Percentiles rank a stretch among this genome's conserved stretches.
Conservation (phyloP, 2,329 filamentous ascomycete species). For the Xylaria sp. region DNA sequence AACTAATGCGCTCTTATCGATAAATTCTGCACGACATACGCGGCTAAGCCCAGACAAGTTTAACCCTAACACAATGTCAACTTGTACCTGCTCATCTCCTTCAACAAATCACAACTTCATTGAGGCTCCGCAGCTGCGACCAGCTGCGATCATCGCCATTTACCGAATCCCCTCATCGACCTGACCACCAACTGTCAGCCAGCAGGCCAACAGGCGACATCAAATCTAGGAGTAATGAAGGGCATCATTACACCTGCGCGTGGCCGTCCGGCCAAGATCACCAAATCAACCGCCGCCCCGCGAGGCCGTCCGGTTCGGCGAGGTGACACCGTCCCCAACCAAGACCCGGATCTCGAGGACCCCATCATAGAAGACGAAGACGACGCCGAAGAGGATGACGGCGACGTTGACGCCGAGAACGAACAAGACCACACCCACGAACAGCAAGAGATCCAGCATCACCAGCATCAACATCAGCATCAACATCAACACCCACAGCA, state of each 20-base stretch:
- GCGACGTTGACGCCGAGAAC: slow-evolving; percentile 33
- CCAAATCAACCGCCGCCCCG: slow-evolving; percentile 44
- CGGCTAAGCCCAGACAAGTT: not conserved
- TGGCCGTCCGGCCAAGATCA: slow-evolving; percentile 51
- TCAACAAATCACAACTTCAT: not conserved
- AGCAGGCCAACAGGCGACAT: slow-evolving; percentile 39
- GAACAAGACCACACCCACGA: slow-evolving; percentile 34
- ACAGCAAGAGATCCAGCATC: slow-evolving; percentile 26
- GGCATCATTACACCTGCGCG: slow-evolving; percentile 46
- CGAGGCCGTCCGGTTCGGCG: slow-evolving; percentile 41
- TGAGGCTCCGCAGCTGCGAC: slow-evolving; percentile 38
- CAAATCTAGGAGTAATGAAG: slow-evolving; percentile 40
- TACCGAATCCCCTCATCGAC: slow-evolving; percentile 35
- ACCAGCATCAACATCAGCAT: slow-evolving; percentile 27
- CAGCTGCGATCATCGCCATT: slow-evolving; percentile 37
- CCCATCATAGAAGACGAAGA: slow-evolving; percentile 37
- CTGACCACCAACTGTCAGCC: slow-evolving; percentile 43
- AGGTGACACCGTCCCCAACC: slow-evolving; percentile 42
- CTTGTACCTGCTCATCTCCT: not conserved
- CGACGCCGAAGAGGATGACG: slow-evolving; percentile 23
- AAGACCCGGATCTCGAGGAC: slow-evolving; percentile 41
- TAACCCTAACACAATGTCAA: not conserved
- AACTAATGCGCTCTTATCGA: too few relatives aligned
- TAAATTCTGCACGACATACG: too few relatives aligned
- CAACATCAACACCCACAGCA: slow-evolving; percentile 26